Evolutionary conservation across 2,329 filamentous ascomycete genomes (phyloP).

Genomic region (Xylaria sp.): DNA sequence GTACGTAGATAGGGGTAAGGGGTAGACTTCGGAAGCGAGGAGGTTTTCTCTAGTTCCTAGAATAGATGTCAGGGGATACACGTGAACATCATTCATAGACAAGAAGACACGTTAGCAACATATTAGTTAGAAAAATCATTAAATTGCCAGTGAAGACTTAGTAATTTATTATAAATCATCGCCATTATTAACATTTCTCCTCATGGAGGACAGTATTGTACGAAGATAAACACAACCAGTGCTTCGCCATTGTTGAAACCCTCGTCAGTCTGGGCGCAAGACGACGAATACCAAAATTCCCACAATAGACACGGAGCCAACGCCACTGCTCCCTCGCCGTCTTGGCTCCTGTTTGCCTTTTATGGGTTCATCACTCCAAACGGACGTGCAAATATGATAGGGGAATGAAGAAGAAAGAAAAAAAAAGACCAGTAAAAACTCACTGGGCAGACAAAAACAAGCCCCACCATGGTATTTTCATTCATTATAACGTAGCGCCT

Average conservation of each 20-base stretch:
- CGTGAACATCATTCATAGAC: neutral
- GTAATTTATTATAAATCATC: neutral
- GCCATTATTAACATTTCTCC: neutral
- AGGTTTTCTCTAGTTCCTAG: neutral
- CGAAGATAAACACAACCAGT: neutral
- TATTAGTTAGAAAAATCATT: neutral
- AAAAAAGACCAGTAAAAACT: neutral
- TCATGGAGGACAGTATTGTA: neutral
- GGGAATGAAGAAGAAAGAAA: neutral
- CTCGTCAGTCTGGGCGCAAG: neutral
- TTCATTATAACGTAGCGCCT: slow-evolving; percentile 3
- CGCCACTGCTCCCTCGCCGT: neutral
- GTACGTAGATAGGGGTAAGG: neutral
- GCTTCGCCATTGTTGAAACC: neutral
- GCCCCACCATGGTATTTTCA: neutral
- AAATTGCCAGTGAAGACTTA: neutral
- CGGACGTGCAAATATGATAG: neutral
- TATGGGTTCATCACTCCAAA: neutral
- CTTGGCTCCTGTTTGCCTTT: neutral
- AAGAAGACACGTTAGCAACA: neutral
- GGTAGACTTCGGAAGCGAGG: neutral
- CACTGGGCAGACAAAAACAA: neutral
- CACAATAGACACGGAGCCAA: neutral
- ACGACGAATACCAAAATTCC: neutral
- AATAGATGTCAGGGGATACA: neutral